phyloP scores from a whole-genome alignment of 164 flowering plant species.

The Chimonanthus salicifolius region DNA sequence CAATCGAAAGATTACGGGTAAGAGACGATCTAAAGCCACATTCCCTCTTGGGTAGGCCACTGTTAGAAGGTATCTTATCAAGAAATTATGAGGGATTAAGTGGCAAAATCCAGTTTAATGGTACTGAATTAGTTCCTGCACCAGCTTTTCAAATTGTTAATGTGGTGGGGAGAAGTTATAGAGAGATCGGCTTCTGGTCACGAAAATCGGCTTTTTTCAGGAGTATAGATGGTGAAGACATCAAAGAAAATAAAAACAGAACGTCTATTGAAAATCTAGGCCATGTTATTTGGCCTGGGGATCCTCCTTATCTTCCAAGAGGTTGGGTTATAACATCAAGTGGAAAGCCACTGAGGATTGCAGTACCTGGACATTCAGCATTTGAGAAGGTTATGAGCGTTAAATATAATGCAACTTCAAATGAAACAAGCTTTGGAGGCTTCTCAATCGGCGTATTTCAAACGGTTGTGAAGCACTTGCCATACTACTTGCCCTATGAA shows the following conservation, averaged over 20 bases:
- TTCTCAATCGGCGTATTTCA: constrained; percentile 47
- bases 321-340: constrained; percentile 46
- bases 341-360: constrained; percentile 31
- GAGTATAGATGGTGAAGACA: background rate
- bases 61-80: constrained; percentile 4
- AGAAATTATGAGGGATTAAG: constrained; percentile 20
- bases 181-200: constrained; percentile 21
- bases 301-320: constrained; percentile 21
- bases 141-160: constrained; percentile 13
- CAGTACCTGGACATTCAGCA: constrained; percentile 28
- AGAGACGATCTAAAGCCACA: background rate
- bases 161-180: constrained; percentile 18
- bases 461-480: constrained; percentile 17
- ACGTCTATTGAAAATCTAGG: background rate
- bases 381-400: background rate
- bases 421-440: constrained; percentile 18
- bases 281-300: constrained; percentile 25
- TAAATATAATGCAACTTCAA: background rate
- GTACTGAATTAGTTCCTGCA: constrained; percentile 4
- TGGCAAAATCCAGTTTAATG: constrained; percentile 16
- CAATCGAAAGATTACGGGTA: background rate
- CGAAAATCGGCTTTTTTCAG: constrained; percentile 8
- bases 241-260: background rate
- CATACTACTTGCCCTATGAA: constrained; percentile 24
- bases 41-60: background rate